Percentiles rank a stretch among this genome's conserved stretches.
Conservation (phyloP, 2,329 filamentous ascomycete species). For the Apiospora aurea region DNA sequence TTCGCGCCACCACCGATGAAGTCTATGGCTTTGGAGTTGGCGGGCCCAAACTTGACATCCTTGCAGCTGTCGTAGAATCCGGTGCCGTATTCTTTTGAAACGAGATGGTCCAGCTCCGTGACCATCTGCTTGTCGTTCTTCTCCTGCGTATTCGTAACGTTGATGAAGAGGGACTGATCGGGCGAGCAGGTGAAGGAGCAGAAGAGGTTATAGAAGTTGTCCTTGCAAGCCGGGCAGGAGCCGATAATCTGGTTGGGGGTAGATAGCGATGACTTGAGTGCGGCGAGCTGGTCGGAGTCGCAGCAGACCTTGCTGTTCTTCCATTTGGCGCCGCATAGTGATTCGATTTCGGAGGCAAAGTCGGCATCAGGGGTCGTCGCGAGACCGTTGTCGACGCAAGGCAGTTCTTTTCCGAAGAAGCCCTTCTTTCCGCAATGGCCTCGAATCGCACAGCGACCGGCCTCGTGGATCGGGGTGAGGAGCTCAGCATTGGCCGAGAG, state of each 20-base stretch:
- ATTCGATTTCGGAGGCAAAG: slow-evolving; percentile 78
- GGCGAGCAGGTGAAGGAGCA: slow-evolving; percentile 99
- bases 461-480: slow-evolving; percentile 74
- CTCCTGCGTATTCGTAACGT: slow-evolving; percentile 78
- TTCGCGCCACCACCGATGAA: slow-evolving; percentile 95
- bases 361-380: slow-evolving; percentile 77
- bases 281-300: slow-evolving; percentile 79
- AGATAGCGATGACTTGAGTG: slow-evolving; percentile 83
- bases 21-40: slow-evolving; percentile 92
- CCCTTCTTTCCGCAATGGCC: slow-evolving; percentile 91
- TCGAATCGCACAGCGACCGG: slow-evolving; percentile 87
- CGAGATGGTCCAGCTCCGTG: slow-evolving; percentile 87
- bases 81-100: slow-evolving; percentile 82
- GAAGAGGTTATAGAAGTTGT: slow-evolving; percentile 98
- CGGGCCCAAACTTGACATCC: slow-evolving; percentile 96
- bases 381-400: slow-evolving; percentile 88
- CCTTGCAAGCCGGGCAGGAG: slow-evolving; percentile 94
- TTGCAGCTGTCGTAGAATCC: slow-evolving; percentile 98
- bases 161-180: slow-evolving; percentile 93
- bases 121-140: slow-evolving; percentile 69
- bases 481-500: slow-evolving; percentile 34
- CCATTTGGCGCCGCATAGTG: slow-evolving; percentile 90
- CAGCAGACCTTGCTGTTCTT: slow-evolving; percentile 85
- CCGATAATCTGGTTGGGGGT: slow-evolving; percentile 89
- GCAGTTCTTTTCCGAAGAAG: slow-evolving; percentile 87